phyloP scores from a whole-genome alignment of 1,284 basidiomycete species.

The Leccinum subspadiceum region DNA sequence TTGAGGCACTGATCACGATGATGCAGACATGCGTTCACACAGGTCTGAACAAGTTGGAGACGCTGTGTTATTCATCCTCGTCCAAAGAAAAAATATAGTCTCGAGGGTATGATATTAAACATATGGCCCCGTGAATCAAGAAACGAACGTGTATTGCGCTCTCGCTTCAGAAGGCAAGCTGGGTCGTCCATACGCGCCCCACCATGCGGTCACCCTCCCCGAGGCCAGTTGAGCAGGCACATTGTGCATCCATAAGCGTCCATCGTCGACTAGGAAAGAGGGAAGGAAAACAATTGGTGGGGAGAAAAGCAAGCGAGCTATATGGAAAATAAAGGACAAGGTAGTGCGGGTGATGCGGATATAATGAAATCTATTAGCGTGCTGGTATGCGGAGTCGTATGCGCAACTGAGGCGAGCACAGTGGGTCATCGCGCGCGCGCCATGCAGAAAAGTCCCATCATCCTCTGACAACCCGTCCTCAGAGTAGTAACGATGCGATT shows the following conservation, averaged over 20 bases:
- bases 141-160: constrained; percentile 23
- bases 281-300: background rate
- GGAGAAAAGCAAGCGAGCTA: background rate
- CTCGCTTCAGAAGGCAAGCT: constrained; percentile 7
- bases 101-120: constrained; percentile 20
- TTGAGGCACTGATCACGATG: background rate
- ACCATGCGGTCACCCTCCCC: background rate
- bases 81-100: background rate
- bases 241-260: constrained; percentile 25
- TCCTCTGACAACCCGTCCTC: constrained; percentile 8
- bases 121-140: constrained; percentile 5
- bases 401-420: constrained; percentile 9
- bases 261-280: constrained; percentile 17
- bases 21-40: background rate
- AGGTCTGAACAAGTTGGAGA: background rate
- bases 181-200: background rate
- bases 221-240: constrained; percentile 14
- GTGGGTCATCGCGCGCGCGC: constrained; percentile 1
- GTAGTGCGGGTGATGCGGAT: constrained; percentile 13
- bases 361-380: constrained; percentile 25
- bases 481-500: constrained; percentile 26
- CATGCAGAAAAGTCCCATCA: background rate
- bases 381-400: constrained; percentile 22
- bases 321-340: constrained; percentile 2
- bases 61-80: background rate